Base-by-base conservation (phyloP, 331 rosid genomes). In the Malus hybrid region DNA sequence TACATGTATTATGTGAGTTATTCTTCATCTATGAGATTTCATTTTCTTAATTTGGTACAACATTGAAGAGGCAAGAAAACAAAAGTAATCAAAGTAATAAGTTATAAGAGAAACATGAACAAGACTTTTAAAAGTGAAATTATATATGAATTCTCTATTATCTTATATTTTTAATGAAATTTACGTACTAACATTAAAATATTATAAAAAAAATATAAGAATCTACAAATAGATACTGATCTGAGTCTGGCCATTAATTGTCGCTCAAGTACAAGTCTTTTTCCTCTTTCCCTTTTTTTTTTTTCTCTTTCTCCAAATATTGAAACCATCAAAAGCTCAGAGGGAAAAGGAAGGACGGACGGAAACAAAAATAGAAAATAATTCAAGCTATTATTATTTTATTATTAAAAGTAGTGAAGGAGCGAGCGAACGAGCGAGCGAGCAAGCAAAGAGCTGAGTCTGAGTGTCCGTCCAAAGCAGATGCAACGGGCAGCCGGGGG, bases 401-500 rank as follows among this genome's bases (percentile, higher is more conserved):
- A 42, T 42, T 42, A 42, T 39, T 42, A 42, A 42, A 10, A 3
- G 48, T 10, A 10, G 5, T 10, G 48, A 42, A 42, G 46, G 42
- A 36, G 44, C 48, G 14, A 42, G 48, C 48, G 48, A 10, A 14
- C 48, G 48, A 42, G 59, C 48, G 48, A 10, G 48, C 48, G 48
- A 42, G 59, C 3, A 22, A 10, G 65, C 16, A 22, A 27, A 65
- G 69, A 16, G 69, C 46, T 18, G 27, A 33, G 69, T 32, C 6
- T 32, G 46, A 65, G 46, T 18, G 44, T 54, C 46, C 6, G 34
- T 24, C 19, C 67, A 63, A 72, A 29, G 84, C 85, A 78, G 87
- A 90, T 93, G 97, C 96, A 88, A 82, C 90, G 90, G 29, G 72
- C 86, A 32, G 27, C 85, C 46, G 82, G 82, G 44, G 83, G 78